phyloP scores from a whole-genome alignment of 257 asterid species.

The Capsicum pubescens region DNA sequence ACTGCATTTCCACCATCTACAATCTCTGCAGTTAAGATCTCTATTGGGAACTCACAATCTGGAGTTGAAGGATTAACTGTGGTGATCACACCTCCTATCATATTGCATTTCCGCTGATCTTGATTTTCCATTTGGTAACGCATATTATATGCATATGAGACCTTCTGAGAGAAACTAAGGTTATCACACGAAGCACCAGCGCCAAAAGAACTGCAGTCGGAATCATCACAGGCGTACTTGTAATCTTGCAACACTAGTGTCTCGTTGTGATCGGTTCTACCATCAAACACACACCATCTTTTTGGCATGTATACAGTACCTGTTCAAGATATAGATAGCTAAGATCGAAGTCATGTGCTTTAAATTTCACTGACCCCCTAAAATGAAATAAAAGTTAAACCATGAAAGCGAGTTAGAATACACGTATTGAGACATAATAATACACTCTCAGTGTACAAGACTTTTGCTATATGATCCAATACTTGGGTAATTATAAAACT shows the following conservation, averaged over 20 bases:
- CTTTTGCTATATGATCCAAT: too few species aligned
- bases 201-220: slow-evolving; percentile 19
- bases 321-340: background rate
- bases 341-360: background rate
- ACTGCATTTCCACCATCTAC: slow-evolving; percentile 26
- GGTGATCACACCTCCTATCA: background rate
- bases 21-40: slow-evolving; percentile 31
- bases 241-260: background rate
- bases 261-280: background rate
- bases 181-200: slow-evolving; percentile 19
- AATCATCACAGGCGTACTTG: background rate
- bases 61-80: slow-evolving; percentile 21
- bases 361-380: background rate
- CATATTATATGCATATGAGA: slow-evolving; percentile 27
- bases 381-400: background rate
- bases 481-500: too few species aligned
- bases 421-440: background rate
- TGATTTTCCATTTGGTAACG: slow-evolving; percentile 25
- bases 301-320: slow-evolving; percentile 43
- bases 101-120: background rate
- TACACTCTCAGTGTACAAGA: too few species aligned
- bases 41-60: slow-evolving; percentile 17
- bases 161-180: slow-evolving; percentile 4
- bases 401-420: too few species aligned
- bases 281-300: slow-evolving; percentile 48